Percentiles rank a stretch among this genome's conserved stretches.
phyloP scores from a whole-genome alignment of 2,329 filamentous ascomycete species.

The Cordyceps cateniannulata region DNA sequence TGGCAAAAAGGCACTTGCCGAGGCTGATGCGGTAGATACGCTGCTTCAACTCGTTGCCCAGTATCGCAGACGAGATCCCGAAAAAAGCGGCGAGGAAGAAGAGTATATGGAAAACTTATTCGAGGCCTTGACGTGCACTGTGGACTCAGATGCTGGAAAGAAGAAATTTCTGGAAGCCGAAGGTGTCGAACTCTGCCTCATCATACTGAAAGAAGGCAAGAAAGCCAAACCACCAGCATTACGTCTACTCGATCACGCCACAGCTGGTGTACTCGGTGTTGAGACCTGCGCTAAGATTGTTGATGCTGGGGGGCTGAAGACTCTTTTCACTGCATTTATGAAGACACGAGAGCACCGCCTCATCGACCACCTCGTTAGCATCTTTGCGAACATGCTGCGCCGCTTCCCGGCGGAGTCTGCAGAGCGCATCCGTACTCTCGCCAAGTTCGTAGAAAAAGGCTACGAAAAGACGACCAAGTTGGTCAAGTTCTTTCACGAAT shows the following conservation, averaged over 20 bases:
- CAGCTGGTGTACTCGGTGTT: slow-evolving; percentile 39
- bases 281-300: slow-evolving; percentile 70
- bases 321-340: slow-evolving; percentile 80
- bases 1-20: slow-evolving; percentile 58
- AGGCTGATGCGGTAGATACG: slow-evolving; percentile 66
- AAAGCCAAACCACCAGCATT: slow-evolving; percentile 73
- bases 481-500: slow-evolving; percentile 64
- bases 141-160: slow-evolving; percentile 70
- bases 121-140: slow-evolving; percentile 74
- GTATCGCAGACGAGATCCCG: slow-evolving; percentile 81
- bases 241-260: slow-evolving; percentile 78
- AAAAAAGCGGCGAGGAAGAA: slow-evolving; percentile 80
- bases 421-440: slow-evolving; percentile 73
- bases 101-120: slow-evolving; percentile 95
- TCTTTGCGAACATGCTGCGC: slow-evolving; percentile 78
- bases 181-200: slow-evolving; percentile 81
- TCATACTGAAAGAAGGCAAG: slow-evolving; percentile 88
- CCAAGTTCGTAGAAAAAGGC: slow-evolving; percentile 93
- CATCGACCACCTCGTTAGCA: slow-evolving; percentile 74
- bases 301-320: slow-evolving; percentile 77
- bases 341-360: slow-evolving; percentile 66
- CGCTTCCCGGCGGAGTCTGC: slow-evolving; percentile 71
- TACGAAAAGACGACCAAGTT: slow-evolving; percentile 79
- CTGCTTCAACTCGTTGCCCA: slow-evolving; percentile 77
- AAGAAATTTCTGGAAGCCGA: slow-evolving; percentile 79